Percentiles rank a stretch among this genome's conserved stretches.
Evolutionary conservation across 75 land plant species (phyloP).

Genomic region (Adiantum capillusveneris): DNA sequence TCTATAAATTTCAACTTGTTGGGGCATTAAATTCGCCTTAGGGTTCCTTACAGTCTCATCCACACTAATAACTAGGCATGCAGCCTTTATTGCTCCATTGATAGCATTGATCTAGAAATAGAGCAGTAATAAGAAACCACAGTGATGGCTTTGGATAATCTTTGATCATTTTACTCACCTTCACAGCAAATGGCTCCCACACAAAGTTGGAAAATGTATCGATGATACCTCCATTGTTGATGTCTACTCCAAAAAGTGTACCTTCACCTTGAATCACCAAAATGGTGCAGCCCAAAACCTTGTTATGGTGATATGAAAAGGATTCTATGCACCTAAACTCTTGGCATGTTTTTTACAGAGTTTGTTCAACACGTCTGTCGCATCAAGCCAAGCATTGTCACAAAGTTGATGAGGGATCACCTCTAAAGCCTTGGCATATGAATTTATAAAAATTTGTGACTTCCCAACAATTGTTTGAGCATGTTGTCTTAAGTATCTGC

Average conservation of each 20-base stretch:
- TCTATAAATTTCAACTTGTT: too few species aligned
- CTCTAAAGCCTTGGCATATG: slow-evolving; percentile 98
- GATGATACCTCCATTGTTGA: slow-evolving; percentile 93
- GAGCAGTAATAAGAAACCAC: too few species aligned
- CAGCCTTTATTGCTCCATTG: slow-evolving; percentile 96
- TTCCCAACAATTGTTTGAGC: slow-evolving; percentile 90
- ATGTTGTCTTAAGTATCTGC: slow-evolving; percentile 82
- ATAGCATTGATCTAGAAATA: slow-evolving; percentile 85
- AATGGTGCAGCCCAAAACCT: too few species aligned
- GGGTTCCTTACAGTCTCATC: slow-evolving; percentile 97
- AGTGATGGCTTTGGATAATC: too few species aligned
- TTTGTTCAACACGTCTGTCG: slow-evolving; percentile 96
- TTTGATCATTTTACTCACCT: too few species aligned
- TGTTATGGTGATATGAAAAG: too few species aligned
- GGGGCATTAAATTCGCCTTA: slow-evolving; percentile 41
- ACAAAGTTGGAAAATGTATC: slow-evolving; percentile 92
- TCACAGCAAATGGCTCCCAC: slow-evolving; percentile 96
- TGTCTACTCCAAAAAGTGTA: slow-evolving; percentile 84
- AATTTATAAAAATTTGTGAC: slow-evolving; percentile 89
- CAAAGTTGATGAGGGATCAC: slow-evolving; percentile 93
- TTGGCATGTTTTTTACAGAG: slow-evolving; percentile 95
- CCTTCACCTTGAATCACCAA: slow-evolving; percentile 88
- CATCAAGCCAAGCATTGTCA: slow-evolving; percentile 99
- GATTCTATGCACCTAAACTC: slow-evolving; percentile 66
- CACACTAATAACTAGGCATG: slow-evolving; percentile 89